phyloP scores from a whole-genome alignment of 2,329 filamentous ascomycete genomes.

The Lasiodiplodia sp. region DNA sequence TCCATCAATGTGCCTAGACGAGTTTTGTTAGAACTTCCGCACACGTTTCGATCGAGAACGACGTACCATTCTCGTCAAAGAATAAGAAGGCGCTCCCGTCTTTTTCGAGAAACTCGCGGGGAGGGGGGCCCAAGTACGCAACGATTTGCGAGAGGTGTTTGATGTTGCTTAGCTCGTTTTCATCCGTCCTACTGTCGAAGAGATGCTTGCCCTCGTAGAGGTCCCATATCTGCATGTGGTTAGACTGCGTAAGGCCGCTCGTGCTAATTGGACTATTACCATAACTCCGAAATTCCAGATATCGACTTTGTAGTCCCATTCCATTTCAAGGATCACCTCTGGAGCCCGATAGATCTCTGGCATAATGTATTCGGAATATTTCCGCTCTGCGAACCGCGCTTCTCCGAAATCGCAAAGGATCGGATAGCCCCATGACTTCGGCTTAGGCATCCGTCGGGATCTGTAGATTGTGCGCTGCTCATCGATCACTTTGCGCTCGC shows the following conservation, averaged over 20 bases:
- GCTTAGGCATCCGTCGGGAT: constrained; percentile 29
- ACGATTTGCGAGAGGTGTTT: constrained; percentile 14
- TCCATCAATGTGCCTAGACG: not conserved
- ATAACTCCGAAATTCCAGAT: constrained; percentile 47
- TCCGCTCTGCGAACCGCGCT: constrained; percentile 37
- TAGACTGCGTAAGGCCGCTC: constrained; percentile 1
- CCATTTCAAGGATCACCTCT: constrained; percentile 45
- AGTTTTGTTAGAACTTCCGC: not conserved
- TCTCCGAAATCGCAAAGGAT: constrained; percentile 45
- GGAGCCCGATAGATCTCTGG: constrained; percentile 45
- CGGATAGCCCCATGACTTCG: constrained; percentile 32
- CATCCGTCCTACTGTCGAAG: constrained; percentile 35
- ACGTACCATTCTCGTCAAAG: not conserved
- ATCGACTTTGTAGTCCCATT: constrained; percentile 46
- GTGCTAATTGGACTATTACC: constrained; percentile 33
- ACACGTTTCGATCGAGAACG: not conserved
- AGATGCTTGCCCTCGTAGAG: constrained; percentile 42
- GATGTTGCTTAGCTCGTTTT: not conserved
- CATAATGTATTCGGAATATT: constrained; percentile 42
- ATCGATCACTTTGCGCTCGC: constrained; percentile 38
- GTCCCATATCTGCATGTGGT: constrained; percentile 41
- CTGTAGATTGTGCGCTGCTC: constrained; percentile 39
- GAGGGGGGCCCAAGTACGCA: constrained; percentile 5
- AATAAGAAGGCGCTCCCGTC: not conserved
- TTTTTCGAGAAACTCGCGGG: not conserved